Conservation (phyloP, 345 rosid genomes). For the Pelargonium nanum region DNA sequence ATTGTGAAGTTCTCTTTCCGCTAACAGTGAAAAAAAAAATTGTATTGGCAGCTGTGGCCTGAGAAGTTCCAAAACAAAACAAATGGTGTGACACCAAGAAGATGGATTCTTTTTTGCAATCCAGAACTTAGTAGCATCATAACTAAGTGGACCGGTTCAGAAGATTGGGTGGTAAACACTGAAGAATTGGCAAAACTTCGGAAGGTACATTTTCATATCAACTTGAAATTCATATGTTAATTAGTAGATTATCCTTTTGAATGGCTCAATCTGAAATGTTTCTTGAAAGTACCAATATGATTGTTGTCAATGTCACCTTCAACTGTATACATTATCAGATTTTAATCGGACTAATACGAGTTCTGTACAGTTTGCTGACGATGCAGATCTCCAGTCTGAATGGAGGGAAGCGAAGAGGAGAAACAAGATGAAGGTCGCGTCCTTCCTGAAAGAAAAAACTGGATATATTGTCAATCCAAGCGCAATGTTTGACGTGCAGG, state of each 20-base stretch:
- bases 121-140: constrained; percentile 32
- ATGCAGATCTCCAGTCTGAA: constrained; percentile 40
- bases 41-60: constrained; percentile 35
- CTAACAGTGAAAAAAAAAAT: neutral
- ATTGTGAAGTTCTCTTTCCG: neutral
- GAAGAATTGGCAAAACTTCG: constrained; percentile 25
- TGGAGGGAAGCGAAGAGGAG: constrained; percentile 51
- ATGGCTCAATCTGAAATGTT: neutral
- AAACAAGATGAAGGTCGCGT: constrained; percentile 50
- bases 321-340: too few species aligned
- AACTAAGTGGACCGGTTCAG: constrained; percentile 41
- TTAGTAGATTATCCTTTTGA: too few species aligned
- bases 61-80: constrained; percentile 50
- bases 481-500: constrained; percentile 65
- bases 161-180: constrained; percentile 33
- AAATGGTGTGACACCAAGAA: constrained; percentile 48
- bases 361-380: constrained; percentile 38
- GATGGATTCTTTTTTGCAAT: constrained; percentile 47
- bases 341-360: neutral
- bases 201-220: constrained; percentile 17
- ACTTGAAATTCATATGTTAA: neutral
- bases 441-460: constrained; percentile 42
- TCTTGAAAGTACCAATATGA: too few species aligned
- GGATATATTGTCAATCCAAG: constrained; percentile 42
- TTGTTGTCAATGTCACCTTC: too few species aligned